Percentiles rank a stretch among this genome's conserved stretches.
phyloP scores from a whole-genome alignment of 371 early-diverging fungal genomes.

The Mucor velutinosus region DNA sequence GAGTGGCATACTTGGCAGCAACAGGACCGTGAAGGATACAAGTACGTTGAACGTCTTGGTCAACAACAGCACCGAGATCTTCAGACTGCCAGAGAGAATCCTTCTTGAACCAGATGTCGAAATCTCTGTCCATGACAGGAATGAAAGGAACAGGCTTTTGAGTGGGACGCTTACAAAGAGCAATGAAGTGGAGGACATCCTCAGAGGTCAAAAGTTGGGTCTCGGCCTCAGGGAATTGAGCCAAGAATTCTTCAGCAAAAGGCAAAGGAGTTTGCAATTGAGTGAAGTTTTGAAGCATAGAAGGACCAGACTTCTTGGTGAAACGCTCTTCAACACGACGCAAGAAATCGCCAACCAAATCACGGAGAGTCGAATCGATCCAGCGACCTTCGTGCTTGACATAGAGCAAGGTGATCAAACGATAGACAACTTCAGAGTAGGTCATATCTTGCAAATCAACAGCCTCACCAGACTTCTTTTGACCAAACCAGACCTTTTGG shows the following conservation, averaged over 20 bases:
- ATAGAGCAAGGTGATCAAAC: conserved; percentile 84
- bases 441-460: conserved; percentile 92
- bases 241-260: conserved; percentile 75
- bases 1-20: conserved; percentile 79
- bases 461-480: conserved; percentile 77
- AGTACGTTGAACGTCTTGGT: conserved; percentile 89
- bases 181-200: conserved; percentile 89
- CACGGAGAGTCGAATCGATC: conserved; percentile 85
- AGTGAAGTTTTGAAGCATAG: conserved; percentile 71
- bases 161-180: conserved; percentile 78
- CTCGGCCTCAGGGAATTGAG: conserved; percentile 76
- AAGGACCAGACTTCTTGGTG: conserved; percentile 54
- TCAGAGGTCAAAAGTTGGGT: conserved; percentile 87
- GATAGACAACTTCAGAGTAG: conserved; percentile 86
- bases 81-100: conserved; percentile 97
- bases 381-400: conserved; percentile 81
- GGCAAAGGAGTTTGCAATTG: conserved; percentile 73
- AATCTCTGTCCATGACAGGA: conserved; percentile 89
- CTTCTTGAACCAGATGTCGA: conserved; percentile 96
- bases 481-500: conserved; percentile 95
- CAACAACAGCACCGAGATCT: conserved; percentile 89
- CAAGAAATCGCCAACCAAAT: conserved; percentile 86
- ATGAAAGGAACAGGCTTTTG: conserved; percentile 95
- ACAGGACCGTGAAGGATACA: conserved; percentile 96
- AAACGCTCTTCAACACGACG: conserved; percentile 94